Evolutionary conservation across 768 basidiomycete species (phyloP).

Genomic region (Suillus luteus): DNA sequence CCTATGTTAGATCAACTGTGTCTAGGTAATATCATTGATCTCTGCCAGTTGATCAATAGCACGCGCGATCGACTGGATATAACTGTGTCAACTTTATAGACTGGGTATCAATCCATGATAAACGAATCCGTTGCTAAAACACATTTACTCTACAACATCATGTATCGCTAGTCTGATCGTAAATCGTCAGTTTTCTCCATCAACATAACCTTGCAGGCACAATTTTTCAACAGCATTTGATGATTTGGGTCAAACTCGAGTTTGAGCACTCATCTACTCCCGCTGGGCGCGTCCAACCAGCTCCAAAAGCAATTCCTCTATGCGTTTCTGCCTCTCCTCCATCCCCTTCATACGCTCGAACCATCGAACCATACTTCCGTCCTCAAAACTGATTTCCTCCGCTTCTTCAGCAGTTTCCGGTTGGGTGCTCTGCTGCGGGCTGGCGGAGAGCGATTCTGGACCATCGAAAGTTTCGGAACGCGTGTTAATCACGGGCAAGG

Average conservation of each 20-base stretch:
- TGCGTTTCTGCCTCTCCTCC: conserved; percentile 48
- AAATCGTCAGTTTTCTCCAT: background rate
- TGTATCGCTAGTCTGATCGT: background rate
- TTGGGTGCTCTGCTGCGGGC: conserved; percentile 25
- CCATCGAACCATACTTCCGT: conserved; percentile 30
- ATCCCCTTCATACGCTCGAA: conserved; percentile 41
- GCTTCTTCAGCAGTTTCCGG: conserved; percentile 29
- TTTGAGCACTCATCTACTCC: background rate
- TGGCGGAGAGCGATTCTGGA: conserved; percentile 25
- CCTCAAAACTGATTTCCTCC: conserved; percentile 31
- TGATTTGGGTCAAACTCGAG: background rate
- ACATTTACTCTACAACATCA: background rate
- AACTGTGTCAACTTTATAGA: no score
- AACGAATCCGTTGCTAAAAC: no score
- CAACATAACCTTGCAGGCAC: background rate
- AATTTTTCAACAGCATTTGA: background rate
- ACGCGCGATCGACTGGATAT: no score
- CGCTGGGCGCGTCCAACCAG: conserved; percentile 17
- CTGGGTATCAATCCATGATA: no score
- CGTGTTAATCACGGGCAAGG: conserved; percentile 26
- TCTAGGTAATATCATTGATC: no score
- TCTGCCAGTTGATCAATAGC: no score
- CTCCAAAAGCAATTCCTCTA: conserved; percentile 47
- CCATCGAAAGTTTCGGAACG: conserved; percentile 22
- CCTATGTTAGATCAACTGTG: no score